Percentiles rank a stretch among this genome's conserved stretches.
These are phyloP conservation scores for Dalechampia spathulata DNA, from an alignment of 441 rosid genomes.

Conservation along the genomic window DNA sequence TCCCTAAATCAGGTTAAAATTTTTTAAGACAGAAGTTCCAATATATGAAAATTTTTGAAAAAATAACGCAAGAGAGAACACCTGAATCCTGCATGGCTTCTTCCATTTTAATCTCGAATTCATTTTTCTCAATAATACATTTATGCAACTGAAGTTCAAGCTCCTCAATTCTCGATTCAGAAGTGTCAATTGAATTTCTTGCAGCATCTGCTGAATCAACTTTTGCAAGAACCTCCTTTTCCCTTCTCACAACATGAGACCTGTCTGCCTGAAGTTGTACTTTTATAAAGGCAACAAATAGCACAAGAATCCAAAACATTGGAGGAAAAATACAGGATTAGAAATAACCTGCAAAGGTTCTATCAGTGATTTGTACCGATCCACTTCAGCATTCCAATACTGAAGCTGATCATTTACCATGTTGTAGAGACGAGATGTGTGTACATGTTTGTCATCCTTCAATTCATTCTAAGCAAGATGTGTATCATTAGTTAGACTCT, in stretches of 20 bases:
- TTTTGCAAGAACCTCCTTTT: conserved; percentile 68
- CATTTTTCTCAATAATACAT: conserved; percentile 77
- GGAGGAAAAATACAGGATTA: conserved; percentile 14
- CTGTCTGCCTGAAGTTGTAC: conserved; percentile 65
- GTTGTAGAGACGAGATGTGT: conserved; percentile 60
- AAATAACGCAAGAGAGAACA: conserved; percentile 20
- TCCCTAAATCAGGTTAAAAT: conserved; percentile 44
- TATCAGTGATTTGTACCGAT: conserved; percentile 47
- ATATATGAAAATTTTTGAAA: conserved; percentile 3
- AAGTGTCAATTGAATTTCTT: conserved; percentile 37
- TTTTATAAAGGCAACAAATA: conserved; percentile 21
- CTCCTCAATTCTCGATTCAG: conserved; percentile 61
- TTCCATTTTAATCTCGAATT: conserved; percentile 78
- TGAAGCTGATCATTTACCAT: conserved; percentile 75
- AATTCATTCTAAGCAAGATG: conserved; percentile 53
- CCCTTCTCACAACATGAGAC: conserved; percentile 64
- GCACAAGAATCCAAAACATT: conserved; percentile 17
- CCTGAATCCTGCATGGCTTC: conserved; percentile 92
- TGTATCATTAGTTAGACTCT: conserved; percentile 17
- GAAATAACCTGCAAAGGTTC: conserved; percentile 65
- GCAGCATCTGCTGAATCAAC: conserved; percentile 69
- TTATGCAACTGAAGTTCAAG: conserved; percentile 72
- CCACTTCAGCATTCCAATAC: conserved; percentile 74
- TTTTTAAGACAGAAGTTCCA: conserved; percentile 18
- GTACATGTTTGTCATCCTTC: conserved; percentile 73